Conservation (phyloP, 83 land plant species). For the Diphasiastrum complanatum region DNA sequence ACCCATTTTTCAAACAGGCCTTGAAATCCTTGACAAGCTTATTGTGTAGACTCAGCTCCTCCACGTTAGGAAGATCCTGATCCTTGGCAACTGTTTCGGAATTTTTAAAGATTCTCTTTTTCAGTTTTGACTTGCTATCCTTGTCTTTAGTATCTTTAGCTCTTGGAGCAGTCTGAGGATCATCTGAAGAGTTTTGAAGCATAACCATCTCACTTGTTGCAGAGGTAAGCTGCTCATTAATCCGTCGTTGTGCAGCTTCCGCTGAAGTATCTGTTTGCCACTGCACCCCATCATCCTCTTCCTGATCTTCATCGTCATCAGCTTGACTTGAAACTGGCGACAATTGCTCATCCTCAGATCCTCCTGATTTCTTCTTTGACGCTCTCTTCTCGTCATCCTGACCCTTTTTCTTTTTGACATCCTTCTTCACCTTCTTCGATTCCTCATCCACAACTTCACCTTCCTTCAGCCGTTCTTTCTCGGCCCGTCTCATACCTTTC, state of each 20-base stretch:
- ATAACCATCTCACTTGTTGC: constrained; percentile 25
- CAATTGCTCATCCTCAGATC: background rate
- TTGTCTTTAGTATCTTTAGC: constrained; percentile 15
- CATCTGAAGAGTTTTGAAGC: too few relatives aligned
- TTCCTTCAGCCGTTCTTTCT: constrained; percentile 84
- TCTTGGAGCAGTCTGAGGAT: constrained; percentile 6
- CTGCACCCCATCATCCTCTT: constrained; percentile 17
- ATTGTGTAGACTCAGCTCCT: background rate
- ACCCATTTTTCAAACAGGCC: background rate
- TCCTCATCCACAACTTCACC: constrained; percentile 88
- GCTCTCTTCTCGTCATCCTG: constrained; percentile 2
- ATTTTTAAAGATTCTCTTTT: constrained; percentile 13
- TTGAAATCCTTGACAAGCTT: constrained; percentile 12
- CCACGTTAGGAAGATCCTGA: background rate
- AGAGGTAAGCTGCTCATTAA: constrained; percentile 22
- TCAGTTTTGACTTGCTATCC: constrained; percentile 22
- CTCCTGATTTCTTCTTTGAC: background rate
- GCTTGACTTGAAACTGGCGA: constrained; percentile 10
- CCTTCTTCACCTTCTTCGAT: constrained; percentile 22
- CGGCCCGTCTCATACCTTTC: constrained; percentile 76
- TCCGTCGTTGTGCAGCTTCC: constrained; percentile 21
- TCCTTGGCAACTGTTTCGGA: background rate
- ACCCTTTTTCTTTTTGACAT: background rate
- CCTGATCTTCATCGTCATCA: constrained; percentile 12
- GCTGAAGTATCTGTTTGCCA: constrained; percentile 27